Evolutionary conservation across 192 early-diverging fungal species (phyloP).

Genomic region (Powellomyces hirtus): DNA sequence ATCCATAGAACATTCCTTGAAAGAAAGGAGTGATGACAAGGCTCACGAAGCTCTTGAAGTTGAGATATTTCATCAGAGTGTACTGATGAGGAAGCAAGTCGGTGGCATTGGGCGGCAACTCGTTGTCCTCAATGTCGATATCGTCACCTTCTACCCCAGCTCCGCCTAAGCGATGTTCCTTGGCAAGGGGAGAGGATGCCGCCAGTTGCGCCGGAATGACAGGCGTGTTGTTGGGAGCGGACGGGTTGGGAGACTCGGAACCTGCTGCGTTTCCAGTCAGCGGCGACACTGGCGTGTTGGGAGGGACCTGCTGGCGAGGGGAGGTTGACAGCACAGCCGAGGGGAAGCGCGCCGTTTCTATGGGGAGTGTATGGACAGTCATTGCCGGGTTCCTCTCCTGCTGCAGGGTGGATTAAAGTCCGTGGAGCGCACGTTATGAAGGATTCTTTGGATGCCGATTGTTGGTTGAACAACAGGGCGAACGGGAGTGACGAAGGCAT

Average conservation of each 20-base stretch:
- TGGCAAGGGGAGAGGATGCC: background rate
- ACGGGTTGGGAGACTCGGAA: background rate
- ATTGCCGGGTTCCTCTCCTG: too few relatives aligned
- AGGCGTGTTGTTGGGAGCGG: background rate
- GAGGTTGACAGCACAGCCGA: too few relatives aligned
- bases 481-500: too few relatives aligned
- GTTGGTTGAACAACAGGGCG: too few relatives aligned
- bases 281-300: background rate
- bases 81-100: background rate
- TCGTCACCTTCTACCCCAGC: background rate
- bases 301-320: background rate
- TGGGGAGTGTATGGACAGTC: too few relatives aligned
- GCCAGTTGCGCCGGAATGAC: background rate
- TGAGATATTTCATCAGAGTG: conserved; percentile 4
- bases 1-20: conserved; percentile 53
- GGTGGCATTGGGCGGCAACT: background rate
- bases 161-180: background rate
- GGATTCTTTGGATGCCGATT: too few relatives aligned
- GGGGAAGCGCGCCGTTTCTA: too few relatives aligned
- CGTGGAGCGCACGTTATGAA: too few relatives aligned
- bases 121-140: background rate
- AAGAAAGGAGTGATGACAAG: conserved; percentile 37
- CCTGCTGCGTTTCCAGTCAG: background rate
- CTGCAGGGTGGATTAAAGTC: too few relatives aligned
- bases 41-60: conserved; percentile 15